Evolutionary conservation across 2,329 filamentous ascomycete species (phyloP), one percentile per base, ranked within the genome.

Genomic region (Epichloe glyceriae): DNA sequence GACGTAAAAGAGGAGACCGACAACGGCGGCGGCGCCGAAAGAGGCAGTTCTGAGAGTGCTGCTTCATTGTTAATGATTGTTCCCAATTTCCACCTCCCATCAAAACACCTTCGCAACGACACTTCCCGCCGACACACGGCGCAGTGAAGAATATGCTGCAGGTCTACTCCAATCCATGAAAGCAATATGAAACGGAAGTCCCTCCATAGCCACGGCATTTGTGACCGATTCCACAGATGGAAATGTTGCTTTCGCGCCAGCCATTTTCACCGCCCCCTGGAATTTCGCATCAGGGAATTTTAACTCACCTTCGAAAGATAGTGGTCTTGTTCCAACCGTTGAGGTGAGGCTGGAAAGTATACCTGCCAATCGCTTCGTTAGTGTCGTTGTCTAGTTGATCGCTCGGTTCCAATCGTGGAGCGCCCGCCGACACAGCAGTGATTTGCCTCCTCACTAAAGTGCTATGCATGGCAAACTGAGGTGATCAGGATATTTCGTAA

Each of bases 1-100:
- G 56, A 76, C 71, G 64, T 71, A 80, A 72, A 77, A 79, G 59
- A 83, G 72, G 55, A 80, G 69, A 56, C 70, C 77, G 56, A 80
- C 72, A 59, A 73, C 73, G 54, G 75, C 77, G 52, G 78, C 76
- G 54, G 69, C 79, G 53, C 78, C 79, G 61, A 80, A 80, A 50
- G 72, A 69, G 52, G 70, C 78, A 46, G 74, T 40, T 46, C 49
- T 45, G 46, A 54, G 12, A 22, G 52, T 37, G 19, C 56, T 57
- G 47, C 39, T 19, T 26, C 20, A 35, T 5, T 17, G 43, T 50
- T 37, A 52, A 46, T 42, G 3, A 47, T 19, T n/a, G 15, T 17
- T 6, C 33, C 6, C 4, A 10, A 19, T 30, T 50, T 19, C 14
- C 8, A 43, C 5, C 2, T 35, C 14, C 30, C 10, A 30, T 30